Percentiles rank a stretch among this genome's conserved stretches.
These are phyloP conservation scores for Xylaria digitata DNA, from an alignment of 2,329 filamentous ascomycete genomes.

Conservation along the genomic window DNA sequence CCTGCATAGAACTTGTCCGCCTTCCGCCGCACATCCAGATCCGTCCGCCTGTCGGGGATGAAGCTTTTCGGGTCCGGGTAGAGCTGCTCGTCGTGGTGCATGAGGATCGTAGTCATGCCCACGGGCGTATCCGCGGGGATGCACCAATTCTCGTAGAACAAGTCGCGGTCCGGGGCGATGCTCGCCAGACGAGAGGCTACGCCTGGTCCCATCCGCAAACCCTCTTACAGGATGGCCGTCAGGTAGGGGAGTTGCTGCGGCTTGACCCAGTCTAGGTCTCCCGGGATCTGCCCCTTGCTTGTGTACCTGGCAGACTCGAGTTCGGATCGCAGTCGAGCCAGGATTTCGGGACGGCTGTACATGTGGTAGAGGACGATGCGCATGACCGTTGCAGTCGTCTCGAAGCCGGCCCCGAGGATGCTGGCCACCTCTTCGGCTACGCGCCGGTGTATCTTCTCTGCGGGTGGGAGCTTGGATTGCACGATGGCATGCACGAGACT, in stretches of 20 bases:
- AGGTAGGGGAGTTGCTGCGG: conserved; percentile 54
- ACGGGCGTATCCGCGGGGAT: conserved; percentile 47
- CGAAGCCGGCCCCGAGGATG: no score
- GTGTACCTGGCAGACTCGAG: no score
- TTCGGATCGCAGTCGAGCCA: no score
- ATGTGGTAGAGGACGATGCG: no score
- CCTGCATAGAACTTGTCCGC: conserved; percentile 42
- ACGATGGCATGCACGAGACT: no score
- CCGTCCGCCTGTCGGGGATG: conserved; percentile 47
- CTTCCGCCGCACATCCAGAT: conserved; percentile 22
- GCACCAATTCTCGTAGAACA: conserved; percentile 39
- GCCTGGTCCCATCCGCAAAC: conserved; percentile 57
- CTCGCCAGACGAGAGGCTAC: conserved; percentile 56
- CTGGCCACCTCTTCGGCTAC: no score
- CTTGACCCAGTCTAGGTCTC: no score
- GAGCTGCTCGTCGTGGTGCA: conserved; percentile 42
- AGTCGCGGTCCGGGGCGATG: conserved; percentile 50
- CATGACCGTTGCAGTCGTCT: no score
- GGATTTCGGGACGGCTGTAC: no score
- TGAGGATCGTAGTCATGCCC: conserved; percentile 45
- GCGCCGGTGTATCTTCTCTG: no score
- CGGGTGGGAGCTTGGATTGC: no score
- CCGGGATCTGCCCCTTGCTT: no score
- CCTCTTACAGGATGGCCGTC: conserved; percentile 58
- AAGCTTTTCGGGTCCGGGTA: conserved; percentile 42